Conservation (phyloP, 768 basidiomycete genomes). For the Fomitopsis serialis region DNA sequence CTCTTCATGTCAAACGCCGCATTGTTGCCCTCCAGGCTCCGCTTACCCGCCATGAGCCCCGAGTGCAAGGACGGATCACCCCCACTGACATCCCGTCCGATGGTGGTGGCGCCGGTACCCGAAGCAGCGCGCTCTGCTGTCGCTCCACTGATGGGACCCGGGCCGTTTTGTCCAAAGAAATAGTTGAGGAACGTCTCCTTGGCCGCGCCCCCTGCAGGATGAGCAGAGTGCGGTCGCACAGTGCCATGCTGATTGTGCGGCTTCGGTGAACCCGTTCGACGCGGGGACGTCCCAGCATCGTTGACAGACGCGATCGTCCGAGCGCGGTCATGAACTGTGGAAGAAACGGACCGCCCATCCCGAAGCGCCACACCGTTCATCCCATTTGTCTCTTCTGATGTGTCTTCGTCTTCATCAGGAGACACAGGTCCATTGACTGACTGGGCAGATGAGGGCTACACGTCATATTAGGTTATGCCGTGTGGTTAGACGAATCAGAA, state of each 20-base stretch:
- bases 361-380: conserved; percentile 51
- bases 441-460: conserved; percentile 61
- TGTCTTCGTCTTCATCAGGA: conserved; percentile 63
- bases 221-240: conserved; percentile 10
- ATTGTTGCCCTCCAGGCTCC: conserved; percentile 64
- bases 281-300: conserved; percentile 18
- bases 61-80: conserved; percentile 44
- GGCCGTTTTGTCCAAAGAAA: conserved; percentile 91
- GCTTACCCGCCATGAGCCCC: conserved; percentile 64
- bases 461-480: conserved; percentile 16
- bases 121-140: conserved; percentile 36
- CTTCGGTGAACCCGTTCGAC: conserved; percentile 16
- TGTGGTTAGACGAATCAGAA: conserved; percentile 9
- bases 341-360: conserved; percentile 68
- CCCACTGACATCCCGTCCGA: conserved; percentile 62
- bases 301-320: conserved; percentile 37
- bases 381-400: conserved; percentile 49
- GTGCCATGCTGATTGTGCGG: conserved; percentile 26
- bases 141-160: conserved; percentile 62
- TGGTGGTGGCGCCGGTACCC: conserved; percentile 35
- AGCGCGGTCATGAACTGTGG: conserved; percentile 70
- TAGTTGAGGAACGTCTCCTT: conserved; percentile 95
- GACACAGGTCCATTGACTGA: conserved; percentile 48
- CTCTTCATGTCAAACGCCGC: conserved; percentile 99
- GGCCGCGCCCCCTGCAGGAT: conserved; percentile 36